Evolutionary conservation across 352 stramenopile genomes (phyloP).

Genomic region (Thalassiosira exigua): DNA sequence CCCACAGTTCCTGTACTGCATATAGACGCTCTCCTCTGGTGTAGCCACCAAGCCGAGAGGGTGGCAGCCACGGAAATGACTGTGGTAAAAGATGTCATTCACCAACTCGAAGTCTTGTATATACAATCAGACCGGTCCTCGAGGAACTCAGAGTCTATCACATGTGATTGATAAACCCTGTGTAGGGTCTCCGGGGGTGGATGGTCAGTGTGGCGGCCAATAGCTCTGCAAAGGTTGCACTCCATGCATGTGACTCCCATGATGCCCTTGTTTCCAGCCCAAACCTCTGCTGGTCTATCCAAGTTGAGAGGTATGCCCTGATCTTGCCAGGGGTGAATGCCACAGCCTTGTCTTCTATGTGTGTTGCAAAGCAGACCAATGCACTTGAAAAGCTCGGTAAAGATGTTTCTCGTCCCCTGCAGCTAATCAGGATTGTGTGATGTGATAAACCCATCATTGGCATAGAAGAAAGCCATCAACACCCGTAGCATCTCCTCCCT

Average conservation of each 20-base stretch:
- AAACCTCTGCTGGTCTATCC: not conserved
- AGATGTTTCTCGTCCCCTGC: constrained; percentile 8
- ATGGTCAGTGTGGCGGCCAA: not conserved
- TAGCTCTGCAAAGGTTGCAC: not conserved
- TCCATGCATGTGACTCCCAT: not conserved
- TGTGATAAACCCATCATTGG: not conserved
- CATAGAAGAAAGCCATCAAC: constrained; percentile 2
- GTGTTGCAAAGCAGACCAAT: not conserved
- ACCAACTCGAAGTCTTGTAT: not conserved
- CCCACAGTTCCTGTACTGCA: not conserved
- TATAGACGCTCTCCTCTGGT: not conserved
- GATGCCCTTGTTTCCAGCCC: not conserved
- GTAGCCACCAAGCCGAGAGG: not conserved
- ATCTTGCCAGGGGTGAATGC: not conserved
- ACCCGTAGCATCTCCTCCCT: not conserved
- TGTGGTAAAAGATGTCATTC: not conserved
- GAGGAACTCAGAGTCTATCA: not conserved
- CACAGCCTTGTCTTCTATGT: not conserved
- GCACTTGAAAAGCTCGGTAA: not conserved
- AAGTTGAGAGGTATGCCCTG: not conserved
- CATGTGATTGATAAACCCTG: constrained; percentile 1
- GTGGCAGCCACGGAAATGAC: constrained; percentile 1
- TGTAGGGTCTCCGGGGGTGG: not conserved
- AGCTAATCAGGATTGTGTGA: not conserved
- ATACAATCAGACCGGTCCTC: not conserved